Base-by-base conservation (phyloP, 1,284 basidiomycete species). In the Sporisorium scitamineum region DNA sequence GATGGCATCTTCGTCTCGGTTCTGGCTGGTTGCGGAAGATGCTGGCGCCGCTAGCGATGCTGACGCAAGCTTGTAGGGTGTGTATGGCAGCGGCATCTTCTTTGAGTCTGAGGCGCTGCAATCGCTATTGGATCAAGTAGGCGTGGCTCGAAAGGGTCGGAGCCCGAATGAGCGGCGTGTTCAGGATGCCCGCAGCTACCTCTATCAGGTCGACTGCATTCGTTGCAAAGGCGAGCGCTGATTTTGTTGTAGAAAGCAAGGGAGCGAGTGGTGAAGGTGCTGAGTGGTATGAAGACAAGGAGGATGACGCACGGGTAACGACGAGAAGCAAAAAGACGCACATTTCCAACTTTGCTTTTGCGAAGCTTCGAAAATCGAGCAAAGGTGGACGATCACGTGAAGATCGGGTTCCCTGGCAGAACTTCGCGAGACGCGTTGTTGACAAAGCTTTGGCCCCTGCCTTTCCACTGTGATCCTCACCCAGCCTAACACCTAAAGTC, bases 11-110 rank as follows among this genome's bases (percentile, higher is more conserved):
- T 70, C 64, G 9, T 76, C 64, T 5, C 61, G 61, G 34, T 27
- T 52, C 18, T 59, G 53, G 24, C 9, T 26, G 18, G 58, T 52
- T 29, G 47, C 56, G 0, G 56, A 44, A 5, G 63, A 57, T 26
- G 68, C 58, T 34, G 64, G 52, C 10, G 68, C 61, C 14, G 41
- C 54, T 29, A 76, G 42, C 22, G 73, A 61, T n/a, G 73, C 73
- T 47, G 68, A 68, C 1, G 73, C 68, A 16, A 76, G 73, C 55
- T 71, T 67, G 54, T 76, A 76, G 4, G 73, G 73, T 8, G 73
- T 71, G 13, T 76, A 76, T 44, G 68, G 68, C 22, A 76, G 61
- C 41, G 73, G 68, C 73, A 76, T 76, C 9, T 9, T 42, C 20
- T 4, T 31, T 47, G 45, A 6, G 14, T 8, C 7, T 9, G 47